Percentiles rank a stretch among this genome's conserved stretches.
Evolutionary conservation across 352 stramenopile species (phyloP).

Genomic region (Globisporangium yorkense): DNA sequence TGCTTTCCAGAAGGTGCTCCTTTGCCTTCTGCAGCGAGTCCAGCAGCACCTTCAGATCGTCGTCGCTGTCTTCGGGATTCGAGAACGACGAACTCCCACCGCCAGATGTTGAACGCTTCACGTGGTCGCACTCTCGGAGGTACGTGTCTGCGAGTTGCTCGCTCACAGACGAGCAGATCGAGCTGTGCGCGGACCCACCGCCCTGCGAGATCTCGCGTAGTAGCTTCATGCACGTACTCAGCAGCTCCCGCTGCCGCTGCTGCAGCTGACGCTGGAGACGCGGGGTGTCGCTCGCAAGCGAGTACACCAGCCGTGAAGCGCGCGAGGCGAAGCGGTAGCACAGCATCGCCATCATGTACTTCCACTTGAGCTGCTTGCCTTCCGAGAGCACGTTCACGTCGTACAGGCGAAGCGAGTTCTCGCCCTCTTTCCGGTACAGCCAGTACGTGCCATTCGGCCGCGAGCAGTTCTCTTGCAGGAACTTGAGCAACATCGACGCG

Average conservation of each 20-base stretch:
- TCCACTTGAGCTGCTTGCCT: conserved; percentile 85
- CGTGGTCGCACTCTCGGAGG: conserved; percentile 48
- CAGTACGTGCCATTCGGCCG: conserved; percentile 82
- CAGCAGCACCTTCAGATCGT: conserved; percentile 5
- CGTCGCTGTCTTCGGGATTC: conserved; percentile 5
- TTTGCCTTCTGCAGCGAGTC: conserved; percentile 48
- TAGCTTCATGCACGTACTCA: conserved; percentile 71
- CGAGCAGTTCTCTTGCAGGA: conserved; percentile 81
- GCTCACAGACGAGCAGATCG: conserved; percentile 73
- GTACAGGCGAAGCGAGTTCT: conserved; percentile 73
- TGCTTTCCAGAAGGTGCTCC: conserved; percentile 60
- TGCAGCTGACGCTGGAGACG: conserved; percentile 59
- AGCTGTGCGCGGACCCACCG: conserved; percentile 54
- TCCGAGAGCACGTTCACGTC: conserved; percentile 79
- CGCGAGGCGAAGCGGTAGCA: conserved; percentile 82
- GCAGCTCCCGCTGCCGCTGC: conserved; percentile 65
- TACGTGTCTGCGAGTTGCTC: conserved; percentile 84
- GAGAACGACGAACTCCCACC: no score
- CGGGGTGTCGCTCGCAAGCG: conserved; percentile 45
- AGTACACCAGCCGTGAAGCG: conserved; percentile 57
- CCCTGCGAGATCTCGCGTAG: conserved; percentile 62
- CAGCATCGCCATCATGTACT: conserved; percentile 89
- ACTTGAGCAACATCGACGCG: conserved; percentile 82
- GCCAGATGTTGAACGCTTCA: neutral
- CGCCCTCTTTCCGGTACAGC: conserved; percentile 76